Conservation (phyloP, 192 early-diverging fungal species). For the Martensiomyces pterosporus region DNA sequence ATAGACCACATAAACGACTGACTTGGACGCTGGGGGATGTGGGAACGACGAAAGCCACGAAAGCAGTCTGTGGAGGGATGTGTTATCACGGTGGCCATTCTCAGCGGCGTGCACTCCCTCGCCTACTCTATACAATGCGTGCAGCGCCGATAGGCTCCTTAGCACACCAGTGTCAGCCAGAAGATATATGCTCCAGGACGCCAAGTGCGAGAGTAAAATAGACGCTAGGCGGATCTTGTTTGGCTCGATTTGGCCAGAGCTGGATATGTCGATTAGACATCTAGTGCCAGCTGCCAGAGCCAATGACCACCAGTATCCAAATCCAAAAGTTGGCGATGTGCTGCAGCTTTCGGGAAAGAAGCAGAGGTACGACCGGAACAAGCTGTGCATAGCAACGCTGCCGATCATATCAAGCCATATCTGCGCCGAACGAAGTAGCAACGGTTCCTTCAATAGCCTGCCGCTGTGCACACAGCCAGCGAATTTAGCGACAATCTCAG, state of each 20-base stretch:
- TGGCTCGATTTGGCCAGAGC: not conserved
- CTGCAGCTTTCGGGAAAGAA: not conserved
- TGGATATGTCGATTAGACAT: slow-evolving; percentile 7
- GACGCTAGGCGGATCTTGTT: slow-evolving; percentile 8
- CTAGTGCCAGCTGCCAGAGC: slow-evolving; percentile 17
- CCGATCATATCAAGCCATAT: slow-evolving; percentile 44
- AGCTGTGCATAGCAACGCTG: slow-evolving; percentile 21
- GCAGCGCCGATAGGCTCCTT: slow-evolving; percentile 3
- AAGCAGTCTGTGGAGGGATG: slow-evolving; percentile 2
- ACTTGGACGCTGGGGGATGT: not conserved
- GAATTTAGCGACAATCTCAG: slow-evolving; percentile 4
- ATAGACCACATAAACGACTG: slow-evolving; percentile 15
- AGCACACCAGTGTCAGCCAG: slow-evolving; percentile 4
- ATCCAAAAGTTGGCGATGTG: not conserved
- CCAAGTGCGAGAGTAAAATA: slow-evolving; percentile 22
- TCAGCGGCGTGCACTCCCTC: not conserved
- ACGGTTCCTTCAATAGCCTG: not conserved
- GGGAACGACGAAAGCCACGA: slow-evolving; percentile 6
- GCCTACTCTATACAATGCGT: not conserved
- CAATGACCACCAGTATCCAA: slow-evolving; percentile 26
- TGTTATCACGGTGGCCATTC: not conserved
- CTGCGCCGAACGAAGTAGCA: slow-evolving; percentile 14
- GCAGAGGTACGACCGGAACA: slow-evolving; percentile 22
- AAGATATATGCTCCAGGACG: slow-evolving; percentile 28
- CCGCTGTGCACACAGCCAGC: not conserved